A percentile compares a stretch with the other conserved stretches of the same genome.
Evolutionary conservation across 192 early-diverging fungal species (phyloP).

Genomic region (Martensiomyces pterosporus): DNA sequence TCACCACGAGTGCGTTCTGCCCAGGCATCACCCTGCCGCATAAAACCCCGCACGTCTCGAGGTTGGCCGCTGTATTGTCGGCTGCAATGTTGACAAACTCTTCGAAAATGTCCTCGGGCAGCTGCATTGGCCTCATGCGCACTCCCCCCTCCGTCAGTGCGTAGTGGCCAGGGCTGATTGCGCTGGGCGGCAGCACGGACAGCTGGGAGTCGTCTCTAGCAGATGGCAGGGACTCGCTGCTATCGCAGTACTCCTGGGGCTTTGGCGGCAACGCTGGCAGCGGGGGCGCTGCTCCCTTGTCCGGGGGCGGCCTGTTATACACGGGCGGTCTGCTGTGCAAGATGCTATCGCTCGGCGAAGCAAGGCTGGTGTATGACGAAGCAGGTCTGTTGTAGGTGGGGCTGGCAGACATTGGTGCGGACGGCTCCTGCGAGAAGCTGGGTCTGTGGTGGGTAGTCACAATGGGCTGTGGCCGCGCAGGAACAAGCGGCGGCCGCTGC

Average conservation of each 20-base stretch:
- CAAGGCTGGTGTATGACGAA: too few relatives aligned
- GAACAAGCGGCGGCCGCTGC: conserved; percentile 4
- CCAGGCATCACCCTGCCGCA: conserved; percentile 64
- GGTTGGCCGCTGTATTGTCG: conserved; percentile 67
- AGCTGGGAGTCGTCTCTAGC: conserved; percentile 1
- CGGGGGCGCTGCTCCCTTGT: too few relatives aligned
- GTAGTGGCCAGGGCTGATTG: conserved; percentile 38
- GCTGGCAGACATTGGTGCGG: too few relatives aligned
- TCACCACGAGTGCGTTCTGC: conserved; percentile 49
- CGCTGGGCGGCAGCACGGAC: conserved; percentile 28
- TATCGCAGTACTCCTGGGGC: conserved; percentile 33
- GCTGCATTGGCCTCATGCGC: conserved; percentile 60
- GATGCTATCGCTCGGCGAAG: too few relatives aligned
- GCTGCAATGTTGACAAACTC: conserved; percentile 69
- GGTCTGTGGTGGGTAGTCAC: too few relatives aligned
- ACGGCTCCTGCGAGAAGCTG: too few relatives aligned
- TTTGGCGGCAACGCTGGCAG: conserved; percentile 30
- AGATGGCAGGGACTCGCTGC: conserved; percentile 6
- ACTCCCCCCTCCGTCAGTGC: conserved; percentile 52
- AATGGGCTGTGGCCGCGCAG: conserved; percentile 1
- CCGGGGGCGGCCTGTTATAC: too few relatives aligned
- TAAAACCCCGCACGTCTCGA: conserved; percentile 87
- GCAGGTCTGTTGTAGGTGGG: too few relatives aligned
- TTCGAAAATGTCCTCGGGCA: conserved; percentile 64
- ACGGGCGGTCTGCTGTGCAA: too few relatives aligned